Evolutionary conservation across 2,329 filamentous ascomycete genomes (phyloP), one percentile per base, ranked within the genome.

Genomic region (Hirsutella rhossiliensis): DNA sequence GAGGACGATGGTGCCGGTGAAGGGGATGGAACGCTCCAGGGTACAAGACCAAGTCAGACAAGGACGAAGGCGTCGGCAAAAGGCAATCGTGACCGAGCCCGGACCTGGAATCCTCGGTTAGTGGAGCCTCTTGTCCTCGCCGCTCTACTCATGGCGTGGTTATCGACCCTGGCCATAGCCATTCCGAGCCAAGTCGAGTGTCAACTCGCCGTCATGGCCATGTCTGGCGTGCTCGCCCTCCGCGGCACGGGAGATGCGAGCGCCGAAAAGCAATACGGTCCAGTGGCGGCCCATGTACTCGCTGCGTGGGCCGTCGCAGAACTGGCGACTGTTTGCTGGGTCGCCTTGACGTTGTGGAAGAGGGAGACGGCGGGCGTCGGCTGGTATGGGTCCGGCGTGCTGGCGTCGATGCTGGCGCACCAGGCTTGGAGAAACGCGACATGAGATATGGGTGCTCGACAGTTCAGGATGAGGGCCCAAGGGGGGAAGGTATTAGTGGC

Each of bases 321-420:
- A 46, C 44, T 64, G 7, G 54, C 56, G 1, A 55, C 53, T 13
- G 45, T 63, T 2, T 64, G 61, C 46, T 63, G 60, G 59, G 50
- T 62, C 5, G 59, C 49, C 1, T 59, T 55, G 48, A 52, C 59
- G 40, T 51, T 56, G 9, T 64, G 58, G 55, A 53, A 50, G 32
- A 51, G 48, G 3, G 48, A 51, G 7, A 31, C 45, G 5, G 50
- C 30, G 6, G 38, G 55, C 4, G 50, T 56, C 11, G 51, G 47
- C 1, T 48, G 44, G 39, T 58, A 60, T 29, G 61, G 61, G 8
- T 38, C 53, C 2, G 57, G 49, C 4, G 49, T 60, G 19, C 44
- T 64, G 46, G 52, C 47, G 4, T 44, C 49, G 6, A 62, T 63
- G 60, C 45, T 62, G n/a, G 57, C 49, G 1, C 61, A 62, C 36